These are phyloP conservation scores for Fusarium lateritium DNA, from an alignment of 2,329 filamentous ascomycete species.

Conservation along the genomic window DNA sequence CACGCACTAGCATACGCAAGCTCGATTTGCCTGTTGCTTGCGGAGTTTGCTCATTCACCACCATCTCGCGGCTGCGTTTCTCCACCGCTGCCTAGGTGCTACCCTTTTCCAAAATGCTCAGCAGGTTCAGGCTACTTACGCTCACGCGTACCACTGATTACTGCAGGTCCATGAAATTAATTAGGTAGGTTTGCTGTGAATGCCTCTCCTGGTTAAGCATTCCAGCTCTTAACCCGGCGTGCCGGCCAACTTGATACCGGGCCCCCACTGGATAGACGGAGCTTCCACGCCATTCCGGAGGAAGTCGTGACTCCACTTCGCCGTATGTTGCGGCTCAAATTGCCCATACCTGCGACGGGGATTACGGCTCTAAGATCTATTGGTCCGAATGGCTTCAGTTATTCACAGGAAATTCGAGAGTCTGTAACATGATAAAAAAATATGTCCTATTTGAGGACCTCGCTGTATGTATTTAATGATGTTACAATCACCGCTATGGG, in stretches of 20 bases:
- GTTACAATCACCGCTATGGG: constrained; percentile 37
- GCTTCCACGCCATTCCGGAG: constrained; percentile 25
- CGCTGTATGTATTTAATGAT: constrained; percentile 33
- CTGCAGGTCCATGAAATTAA: too few relatives aligned
- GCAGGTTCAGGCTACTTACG: neutral
- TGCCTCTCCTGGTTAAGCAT: constrained; percentile 12
- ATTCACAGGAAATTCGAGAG: neutral
- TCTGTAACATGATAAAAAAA: neutral
- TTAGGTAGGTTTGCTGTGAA: neutral
- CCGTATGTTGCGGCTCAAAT: constrained; percentile 31
- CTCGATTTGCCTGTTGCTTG: constrained; percentile 23
- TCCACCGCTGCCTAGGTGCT: constrained; percentile 33
- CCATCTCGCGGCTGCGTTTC: constrained; percentile 29
- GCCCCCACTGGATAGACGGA: constrained; percentile 11
- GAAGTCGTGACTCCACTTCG: constrained; percentile 25
- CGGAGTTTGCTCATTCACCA: neutral
- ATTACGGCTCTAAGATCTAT: constrained; percentile 3
- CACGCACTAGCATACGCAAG: constrained; percentile 26
- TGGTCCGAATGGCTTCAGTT: neutral
- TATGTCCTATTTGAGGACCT: constrained; percentile 12
- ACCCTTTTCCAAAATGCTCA: constrained; percentile 4
- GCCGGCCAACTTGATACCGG: neutral
- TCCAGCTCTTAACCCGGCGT: constrained; percentile 13
- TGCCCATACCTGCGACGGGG: neutral
- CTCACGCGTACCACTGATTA: neutral